phyloP scores from a whole-genome alignment of 805 yeast species.

The Lachancea dasiensis region DNA sequence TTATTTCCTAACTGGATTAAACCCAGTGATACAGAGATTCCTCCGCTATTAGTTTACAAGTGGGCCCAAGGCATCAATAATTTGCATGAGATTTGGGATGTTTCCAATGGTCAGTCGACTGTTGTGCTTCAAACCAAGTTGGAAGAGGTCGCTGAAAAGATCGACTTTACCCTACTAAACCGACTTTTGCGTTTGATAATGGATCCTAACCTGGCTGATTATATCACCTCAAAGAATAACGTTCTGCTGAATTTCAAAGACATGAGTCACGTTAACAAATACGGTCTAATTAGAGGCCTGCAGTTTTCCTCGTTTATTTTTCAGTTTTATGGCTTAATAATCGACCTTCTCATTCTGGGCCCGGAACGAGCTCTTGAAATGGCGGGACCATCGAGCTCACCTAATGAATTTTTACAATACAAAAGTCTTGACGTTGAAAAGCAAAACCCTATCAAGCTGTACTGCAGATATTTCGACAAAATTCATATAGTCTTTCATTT shows the following conservation, averaged over 20 bases:
- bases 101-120: slow-evolving; percentile 64
- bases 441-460: slow-evolving; percentile 70
- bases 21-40: slow-evolving; percentile 90
- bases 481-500: slow-evolving; percentile 77
- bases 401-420: slow-evolving; percentile 76
- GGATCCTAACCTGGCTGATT: slow-evolving; percentile 91
- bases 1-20: slow-evolving; percentile 95
- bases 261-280: slow-evolving; percentile 87
- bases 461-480: slow-evolving; percentile 78
- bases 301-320: slow-evolving; percentile 85
- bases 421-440: slow-evolving; percentile 51
- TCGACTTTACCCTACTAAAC: slow-evolving; percentile 82
- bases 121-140: slow-evolving; percentile 79
- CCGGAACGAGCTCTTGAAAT: slow-evolving; percentile 79
- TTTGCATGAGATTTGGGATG: slow-evolving; percentile 71
- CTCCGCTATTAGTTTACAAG: slow-evolving; percentile 85
- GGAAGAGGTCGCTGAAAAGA: slow-evolving; percentile 69
- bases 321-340: slow-evolving; percentile 83
- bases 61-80: slow-evolving; percentile 93
- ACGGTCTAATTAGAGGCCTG: slow-evolving; percentile 82
- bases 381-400: slow-evolving; percentile 69
- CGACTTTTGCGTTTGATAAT: slow-evolving; percentile 72
- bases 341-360: slow-evolving; percentile 80
- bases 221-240: slow-evolving; percentile 87
- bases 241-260: slow-evolving; percentile 80